A percentile compares a stretch with the other conserved stretches of the same genome.
Conservation (phyloP, 108 stramenopile genomes). For the Cylindrotheca closterium region DNA sequence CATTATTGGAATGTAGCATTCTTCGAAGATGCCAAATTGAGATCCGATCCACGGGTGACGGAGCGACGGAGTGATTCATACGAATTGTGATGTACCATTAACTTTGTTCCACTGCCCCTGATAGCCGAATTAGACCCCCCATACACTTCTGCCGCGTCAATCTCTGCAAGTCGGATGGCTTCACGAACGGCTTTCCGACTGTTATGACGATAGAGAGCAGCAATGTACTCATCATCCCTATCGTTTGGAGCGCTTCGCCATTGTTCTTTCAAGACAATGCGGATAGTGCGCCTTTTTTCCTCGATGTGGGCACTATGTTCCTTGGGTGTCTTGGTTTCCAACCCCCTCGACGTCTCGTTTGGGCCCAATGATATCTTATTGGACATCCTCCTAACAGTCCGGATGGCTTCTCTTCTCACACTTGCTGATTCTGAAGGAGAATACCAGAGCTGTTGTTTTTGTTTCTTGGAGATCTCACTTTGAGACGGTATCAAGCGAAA, state of each 20-base stretch:
- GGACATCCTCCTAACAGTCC: conserved; percentile 8
- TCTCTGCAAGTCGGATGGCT: not conserved
- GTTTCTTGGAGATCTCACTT: not conserved
- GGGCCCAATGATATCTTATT: not conserved
- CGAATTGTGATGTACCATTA: no score
- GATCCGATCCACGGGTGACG: no score
- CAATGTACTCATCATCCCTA: not conserved
- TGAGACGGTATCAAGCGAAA: conserved; percentile 2
- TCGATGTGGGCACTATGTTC: conserved; percentile 2
- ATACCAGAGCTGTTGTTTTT: conserved; percentile 10
- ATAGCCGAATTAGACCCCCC: no score
- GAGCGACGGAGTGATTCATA: no score
- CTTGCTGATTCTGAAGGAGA: not conserved
- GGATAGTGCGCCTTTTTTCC: not conserved
- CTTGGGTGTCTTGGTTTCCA: conserved; percentile 16
- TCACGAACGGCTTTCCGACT: not conserved
- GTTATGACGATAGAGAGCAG: not conserved
- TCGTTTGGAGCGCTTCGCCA: not conserved
- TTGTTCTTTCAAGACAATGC: conserved; percentile 17
- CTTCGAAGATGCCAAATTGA: no score
- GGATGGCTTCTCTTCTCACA: not conserved
- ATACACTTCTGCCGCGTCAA: not conserved
- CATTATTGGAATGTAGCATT: no score
- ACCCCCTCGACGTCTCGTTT: conserved; percentile 9
- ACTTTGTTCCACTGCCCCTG: no score